These are phyloP conservation scores for Cornus kousa DNA, from an alignment of 148 eudicot species.

Conservation along the genomic window DNA sequence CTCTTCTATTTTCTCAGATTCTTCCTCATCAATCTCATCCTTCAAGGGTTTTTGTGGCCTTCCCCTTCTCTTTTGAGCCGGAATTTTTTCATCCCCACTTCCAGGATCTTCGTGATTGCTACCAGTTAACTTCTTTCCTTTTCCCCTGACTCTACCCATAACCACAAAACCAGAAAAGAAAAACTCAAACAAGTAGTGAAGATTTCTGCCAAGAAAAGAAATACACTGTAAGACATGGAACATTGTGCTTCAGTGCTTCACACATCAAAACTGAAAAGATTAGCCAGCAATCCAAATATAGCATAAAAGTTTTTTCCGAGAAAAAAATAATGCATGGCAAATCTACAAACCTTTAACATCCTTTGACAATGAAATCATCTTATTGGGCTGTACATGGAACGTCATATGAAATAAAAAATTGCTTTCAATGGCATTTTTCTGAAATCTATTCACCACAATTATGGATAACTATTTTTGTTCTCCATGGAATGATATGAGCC, in stretches of 20 bases:
- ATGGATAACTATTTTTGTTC: too few relatives aligned
- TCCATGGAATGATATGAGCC: too few relatives aligned
- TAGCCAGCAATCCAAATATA: background rate
- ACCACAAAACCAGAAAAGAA: conserved; percentile 6
- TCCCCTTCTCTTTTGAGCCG: conserved; percentile 82
- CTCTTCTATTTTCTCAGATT: conserved; percentile 38
- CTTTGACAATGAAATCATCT: background rate
- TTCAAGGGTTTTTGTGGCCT: conserved; percentile 65
- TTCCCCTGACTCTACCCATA: conserved; percentile 83
- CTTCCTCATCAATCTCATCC: conserved; percentile 59
- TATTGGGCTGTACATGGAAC: too few relatives aligned
- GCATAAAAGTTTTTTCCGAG: background rate
- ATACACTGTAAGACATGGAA: background rate
- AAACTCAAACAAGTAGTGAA: conserved; percentile 7
- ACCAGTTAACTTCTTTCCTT: conserved; percentile 65
- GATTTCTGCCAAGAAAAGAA: conserved; percentile 9
- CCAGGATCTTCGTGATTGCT: conserved; percentile 60
- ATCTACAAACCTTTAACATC: background rate
- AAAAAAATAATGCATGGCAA: background rate
- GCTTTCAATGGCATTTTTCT: too few relatives aligned
- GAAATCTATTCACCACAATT: too few relatives aligned
- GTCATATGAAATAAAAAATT: too few relatives aligned
- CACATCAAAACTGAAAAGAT: background rate
- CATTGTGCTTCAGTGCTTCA: background rate
- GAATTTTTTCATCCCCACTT: conserved; percentile 82